Base-by-base conservation (phyloP, 2,329 filamentous ascomycete species). In the Oidium heveae region DNA sequence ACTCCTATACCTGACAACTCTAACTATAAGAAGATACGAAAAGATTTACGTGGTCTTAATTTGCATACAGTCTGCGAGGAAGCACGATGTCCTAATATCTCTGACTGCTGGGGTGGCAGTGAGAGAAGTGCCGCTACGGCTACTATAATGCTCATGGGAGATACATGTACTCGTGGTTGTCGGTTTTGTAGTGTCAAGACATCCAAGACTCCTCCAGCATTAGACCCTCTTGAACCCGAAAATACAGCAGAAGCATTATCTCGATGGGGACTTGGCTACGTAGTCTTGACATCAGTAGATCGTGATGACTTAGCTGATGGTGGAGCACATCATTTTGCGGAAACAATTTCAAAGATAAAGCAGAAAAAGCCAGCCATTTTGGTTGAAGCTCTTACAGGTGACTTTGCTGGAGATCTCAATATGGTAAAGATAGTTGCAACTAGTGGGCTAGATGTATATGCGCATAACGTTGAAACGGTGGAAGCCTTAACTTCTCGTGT, bases 91-190 rank as follows among this genome's bases (percentile, higher is more conserved):
- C 91, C 91, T 57, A 98, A 98, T 68, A 94, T 98, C 57, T 87
- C 84, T 59, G 89, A 96, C 67, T 98, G 91, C 72, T 98, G 91
- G 91, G 91, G 91, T 58, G 91, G 91, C 36, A 79, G 74, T 65
- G 79, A 83, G 67, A 94, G 94, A 71, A 82, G 79, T 60, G 82
- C 86, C 28, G 91, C 91, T 4, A 98, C 91, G 34, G 91, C 91
- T 2, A 98, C 91, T 12, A 96, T 98, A 68, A 98, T 98, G 91
- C 72, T 98, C 51, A 96, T 96, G 88, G 91, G 91, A 59, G 91
- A 98, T 68, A 96, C 89, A 9, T 98, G 91, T 69, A 98, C 91
- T 18, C 77, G 91, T 57, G 91, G 89, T 18, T 98, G 91, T 69
- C 79, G 91, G 54, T 98, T 98, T 73, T 98, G 91, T 74, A 86